phyloP scores from a whole-genome alignment of 225 moss, liverwort and hornwort genomes.

The Asterella californica region DNA sequence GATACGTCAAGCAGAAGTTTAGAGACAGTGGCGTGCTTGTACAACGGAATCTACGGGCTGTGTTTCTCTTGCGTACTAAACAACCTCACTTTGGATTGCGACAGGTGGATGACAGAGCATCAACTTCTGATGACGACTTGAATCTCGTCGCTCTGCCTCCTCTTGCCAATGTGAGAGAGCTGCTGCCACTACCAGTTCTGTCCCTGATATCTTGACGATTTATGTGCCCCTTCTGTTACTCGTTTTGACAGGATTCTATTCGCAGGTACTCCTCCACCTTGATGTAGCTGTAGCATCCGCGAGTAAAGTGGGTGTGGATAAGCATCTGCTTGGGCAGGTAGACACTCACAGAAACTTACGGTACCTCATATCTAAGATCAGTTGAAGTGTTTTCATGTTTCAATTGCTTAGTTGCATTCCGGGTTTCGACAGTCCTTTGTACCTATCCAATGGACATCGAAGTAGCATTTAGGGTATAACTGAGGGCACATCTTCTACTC shows the following conservation, averaged over 20 bases:
- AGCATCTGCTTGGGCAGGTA: slow-evolving; percentile 88
- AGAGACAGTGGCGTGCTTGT: not conserved
- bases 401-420: not conserved
- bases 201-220: not conserved
- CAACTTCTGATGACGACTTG: slow-evolving; percentile 59
- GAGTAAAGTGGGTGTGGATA: slow-evolving; percentile 69
- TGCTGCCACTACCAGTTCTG: not conserved
- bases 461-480: not conserved
- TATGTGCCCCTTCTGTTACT: not conserved
- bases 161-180: slow-evolving; percentile 60
- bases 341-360: not conserved
- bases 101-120: slow-evolving; percentile 66
- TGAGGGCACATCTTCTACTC: not conserved
- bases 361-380: not conserved
- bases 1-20: not conserved
- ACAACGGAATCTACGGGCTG: no score
- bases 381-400: not conserved
- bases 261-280: slow-evolving; percentile 74
- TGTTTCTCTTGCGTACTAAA: not conserved
- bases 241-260: slow-evolving; percentile 6
- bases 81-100: slow-evolving; percentile 6
- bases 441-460: not conserved
- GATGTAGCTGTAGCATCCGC: slow-evolving; percentile 84
- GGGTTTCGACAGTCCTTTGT: not conserved
- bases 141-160: slow-evolving; percentile 59